Base-by-base conservation (phyloP, 2,329 filamentous ascomycete species). In the Curvularia spicifera region DNA sequence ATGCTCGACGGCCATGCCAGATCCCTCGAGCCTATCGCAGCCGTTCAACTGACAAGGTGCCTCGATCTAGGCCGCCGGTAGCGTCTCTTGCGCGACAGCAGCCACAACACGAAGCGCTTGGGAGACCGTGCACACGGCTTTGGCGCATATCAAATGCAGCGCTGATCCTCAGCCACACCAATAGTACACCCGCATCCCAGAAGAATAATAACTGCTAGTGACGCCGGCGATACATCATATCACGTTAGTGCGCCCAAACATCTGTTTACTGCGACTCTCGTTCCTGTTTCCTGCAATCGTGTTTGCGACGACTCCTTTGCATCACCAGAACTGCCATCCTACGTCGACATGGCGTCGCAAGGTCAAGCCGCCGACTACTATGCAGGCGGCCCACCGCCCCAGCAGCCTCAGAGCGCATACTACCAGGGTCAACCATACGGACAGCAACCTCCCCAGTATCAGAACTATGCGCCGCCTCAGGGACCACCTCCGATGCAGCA, bases 341-440 rank as follows among this genome's bases (percentile, higher is more conserved):
- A 51, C 43, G 57, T 57, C 51, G 51, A 56, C 53, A 76, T 76
- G 73, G 70, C 72, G 13, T 64, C 71, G 45, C 71, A 62, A 57
- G 72, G 73, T 40, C 74, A 79, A 66, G 74, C 78, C 39, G 70
- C 72, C 4, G 65, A 68, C 53, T 81, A 80, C 64, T 81, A 80
- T 61, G 71, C 67, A 35, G 62, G 63, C 54, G 67, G 62, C 44
- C 53, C 63, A 53, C 44, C 68, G 58, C 58, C 63, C 59, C 56
- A 69, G 56, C 65, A 69, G 62, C 52, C 50, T 40, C 65, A 63
- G 52, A 58, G 48, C 37, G 51, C 52, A 37, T 69, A 71, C 63
- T 72, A 68, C 62, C 71, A 65, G 64, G 64, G 51, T n/a, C 60
- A 65, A 46, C 60, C 64, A 28, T 62, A 66, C 39, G 65, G 59